Percentiles rank a stretch among this genome's conserved stretches.
phyloP scores from a whole-genome alignment of 2,329 filamentous ascomycete species.

The Volutella citrinella region DNA sequence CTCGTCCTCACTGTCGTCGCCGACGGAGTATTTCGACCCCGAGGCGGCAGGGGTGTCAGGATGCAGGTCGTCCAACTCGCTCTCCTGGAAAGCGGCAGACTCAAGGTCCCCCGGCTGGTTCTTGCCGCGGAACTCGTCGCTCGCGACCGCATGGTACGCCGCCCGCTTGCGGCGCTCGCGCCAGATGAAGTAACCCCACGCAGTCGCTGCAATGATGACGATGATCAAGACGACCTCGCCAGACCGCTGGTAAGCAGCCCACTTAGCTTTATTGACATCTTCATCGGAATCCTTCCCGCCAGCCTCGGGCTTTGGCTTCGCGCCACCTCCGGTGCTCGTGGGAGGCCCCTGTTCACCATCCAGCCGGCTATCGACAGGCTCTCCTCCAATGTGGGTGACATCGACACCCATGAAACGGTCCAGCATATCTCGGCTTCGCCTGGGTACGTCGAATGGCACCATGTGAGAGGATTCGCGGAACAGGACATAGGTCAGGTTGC shows the following conservation, averaged over 20 bases:
- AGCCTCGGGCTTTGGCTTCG: constrained; percentile 54
- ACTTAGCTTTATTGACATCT: constrained; percentile 70
- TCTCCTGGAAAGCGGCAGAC: constrained; percentile 64
- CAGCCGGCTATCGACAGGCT: constrained; percentile 73
- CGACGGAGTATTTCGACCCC: constrained; percentile 55
- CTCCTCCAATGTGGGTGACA: constrained; percentile 81
- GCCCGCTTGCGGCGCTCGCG: constrained; percentile 54
- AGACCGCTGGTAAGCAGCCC: constrained; percentile 84
- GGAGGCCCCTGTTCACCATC: constrained; percentile 81
- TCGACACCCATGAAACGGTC: constrained; percentile 95
- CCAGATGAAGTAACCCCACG: constrained; percentile 75
- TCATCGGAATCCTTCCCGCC: constrained; percentile 47
- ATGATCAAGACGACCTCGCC: constrained; percentile 83
- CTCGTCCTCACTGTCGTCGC: constrained; percentile 51
- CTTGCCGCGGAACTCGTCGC: constrained; percentile 41
- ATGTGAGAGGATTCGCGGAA: constrained; percentile 97
- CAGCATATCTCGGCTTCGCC: constrained; percentile 89
- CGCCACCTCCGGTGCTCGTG: constrained; percentile 72
- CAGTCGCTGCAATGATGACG: constrained; percentile 67
- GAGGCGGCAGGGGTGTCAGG: constrained; percentile 43
- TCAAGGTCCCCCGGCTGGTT: constrained; percentile 53
- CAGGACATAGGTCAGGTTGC: constrained; percentile 92
- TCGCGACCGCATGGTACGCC: constrained; percentile 51
- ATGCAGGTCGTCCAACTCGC: constrained; percentile 60
- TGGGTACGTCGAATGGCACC: constrained; percentile 92